Evolutionary conservation across 2,329 filamentous ascomycete species (phyloP).

Genomic region (Aspergillus bombycis): DNA sequence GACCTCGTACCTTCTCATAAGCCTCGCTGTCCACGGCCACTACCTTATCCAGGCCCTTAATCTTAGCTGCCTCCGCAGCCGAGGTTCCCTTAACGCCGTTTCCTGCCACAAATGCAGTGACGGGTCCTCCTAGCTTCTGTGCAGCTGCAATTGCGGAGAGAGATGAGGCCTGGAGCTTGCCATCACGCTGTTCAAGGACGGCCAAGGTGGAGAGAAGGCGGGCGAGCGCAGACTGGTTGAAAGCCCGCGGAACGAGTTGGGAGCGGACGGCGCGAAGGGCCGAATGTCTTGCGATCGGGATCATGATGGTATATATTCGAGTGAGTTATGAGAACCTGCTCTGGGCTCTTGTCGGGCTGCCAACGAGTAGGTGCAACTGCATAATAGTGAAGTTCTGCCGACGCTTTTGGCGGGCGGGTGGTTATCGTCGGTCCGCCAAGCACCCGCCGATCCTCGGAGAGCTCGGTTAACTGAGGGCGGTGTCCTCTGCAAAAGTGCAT

Average conservation of each 20-base stretch:
- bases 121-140: conserved; percentile 78
- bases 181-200: conserved; percentile 88
- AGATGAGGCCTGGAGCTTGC: conserved; percentile 80
- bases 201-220: conserved; percentile 85
- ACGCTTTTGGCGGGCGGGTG: conserved; percentile 23
- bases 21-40: conserved; percentile 83
- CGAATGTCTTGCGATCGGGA: conserved; percentile 42
- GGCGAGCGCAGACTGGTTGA: conserved; percentile 59
- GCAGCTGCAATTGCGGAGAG: conserved; percentile 85
- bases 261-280: conserved; percentile 48
- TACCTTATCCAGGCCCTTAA: conserved; percentile 88
- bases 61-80: conserved; percentile 83
- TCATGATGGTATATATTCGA: conserved; percentile 27
- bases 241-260: conserved; percentile 47
- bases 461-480: conserved; percentile 34
- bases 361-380: conserved; percentile 10
- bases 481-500: not conserved
- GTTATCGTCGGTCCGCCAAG: conserved; percentile 43
- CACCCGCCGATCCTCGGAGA: conserved; percentile 36
- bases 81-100: conserved; percentile 69
- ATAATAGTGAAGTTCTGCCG: conserved; percentile 2
- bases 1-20: conserved; percentile 76
- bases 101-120: conserved; percentile 88
- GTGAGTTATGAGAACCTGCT: conserved; percentile 12
- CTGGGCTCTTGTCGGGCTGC: conserved; percentile 9